Base-by-base conservation (phyloP, 2,329 filamentous ascomycete genomes). In the Fonsecaea monophora region DNA sequence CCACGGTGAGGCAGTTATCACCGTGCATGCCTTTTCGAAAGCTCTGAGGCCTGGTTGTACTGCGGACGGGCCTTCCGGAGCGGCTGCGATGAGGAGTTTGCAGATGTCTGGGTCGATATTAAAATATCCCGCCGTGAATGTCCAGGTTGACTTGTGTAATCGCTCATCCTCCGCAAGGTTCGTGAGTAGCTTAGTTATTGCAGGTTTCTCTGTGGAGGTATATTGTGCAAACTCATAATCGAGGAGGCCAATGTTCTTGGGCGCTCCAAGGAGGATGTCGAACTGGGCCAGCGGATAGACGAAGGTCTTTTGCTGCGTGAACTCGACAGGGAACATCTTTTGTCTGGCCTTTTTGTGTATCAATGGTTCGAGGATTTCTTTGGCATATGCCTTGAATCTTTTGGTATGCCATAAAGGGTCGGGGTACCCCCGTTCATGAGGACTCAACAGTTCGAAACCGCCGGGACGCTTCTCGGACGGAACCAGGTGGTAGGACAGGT, bases 91-190 rank as follows among this genome's bases (percentile, higher is more conserved):
- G 0, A 99, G 84, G 0, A 97, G 86, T 45, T 89, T 86, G 2
- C 92, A 94, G 21, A 98, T 86, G 3, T 89, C 88, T 0, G 93
- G 90, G 6, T 93, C 93, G 64, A 96, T 96, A 81, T 99, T 99
- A 82, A 99, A 99, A 81, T 99, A 99, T 60, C 95, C 95, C 0
- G 95, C 95, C 0, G 95, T 98, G 78, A 99, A 98, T 0, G 92
- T 95, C 95, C 95, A 99, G 13, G 88, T 90, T 0, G 91, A 91
- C 38, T 87, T 85, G 9, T 83, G 81, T 73, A 92, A 91, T 5
- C 84, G 80, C 4, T 78, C 72, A 0, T 90, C 85, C 0, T 78
- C 80, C 0, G 89, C 84, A 3, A 97, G 84, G 0, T 86, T 86
- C 53, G 85, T 85, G 3, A 98, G 85, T 45, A 98, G 86, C 54